Percentiles rank a stretch among this genome's conserved stretches.
Evolutionary conservation across 2,329 filamentous ascomycete species (phyloP).

Genomic region (Pseudophaeomoniella oleicola): DNA sequence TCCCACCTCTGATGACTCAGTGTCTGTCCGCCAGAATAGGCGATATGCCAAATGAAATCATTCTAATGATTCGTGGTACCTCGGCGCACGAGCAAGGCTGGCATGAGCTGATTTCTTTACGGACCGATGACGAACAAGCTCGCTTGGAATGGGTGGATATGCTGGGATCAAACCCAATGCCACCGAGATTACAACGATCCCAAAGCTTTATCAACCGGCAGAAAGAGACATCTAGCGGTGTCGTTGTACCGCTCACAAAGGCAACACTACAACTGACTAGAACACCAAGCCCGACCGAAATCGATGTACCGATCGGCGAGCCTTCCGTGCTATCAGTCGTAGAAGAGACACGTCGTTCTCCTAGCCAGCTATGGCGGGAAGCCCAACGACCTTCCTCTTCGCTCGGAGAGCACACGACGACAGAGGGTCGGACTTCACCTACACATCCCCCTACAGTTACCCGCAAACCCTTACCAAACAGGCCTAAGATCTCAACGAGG

Average conservation of each 20-base stretch:
- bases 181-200: slow-evolving; percentile 41
- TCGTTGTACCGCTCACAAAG: slow-evolving; percentile 4
- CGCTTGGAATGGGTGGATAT: slow-evolving; percentile 79
- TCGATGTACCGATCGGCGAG: slow-evolving; percentile 48
- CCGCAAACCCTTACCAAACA: background rate
- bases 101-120: slow-evolving; percentile 71
- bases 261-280: background rate
- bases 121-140: slow-evolving; percentile 60
- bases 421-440: background rate
- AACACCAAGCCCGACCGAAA: slow-evolving; percentile 30
- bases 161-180: slow-evolving; percentile 52
- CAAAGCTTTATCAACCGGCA: slow-evolving; percentile 35
- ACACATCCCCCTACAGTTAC: background rate
- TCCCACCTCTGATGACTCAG: slow-evolving; percentile 66
- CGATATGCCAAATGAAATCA: slow-evolving; percentile 54
- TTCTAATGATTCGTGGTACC: slow-evolving; percentile 73
- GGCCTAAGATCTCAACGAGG: background rate
- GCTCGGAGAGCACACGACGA: background rate
- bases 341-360: background rate
- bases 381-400: background rate
- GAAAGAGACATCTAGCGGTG: slow-evolving; percentile 18
- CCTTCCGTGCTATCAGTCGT: slow-evolving; percentile 4
- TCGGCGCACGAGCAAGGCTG: slow-evolving; percentile 51
- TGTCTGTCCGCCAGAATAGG: slow-evolving; percentile 69
- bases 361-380: background rate